A percentile compares a stretch with the other conserved stretches of the same genome.
Conservation (phyloP, 177 flowering plant genomes). For the Vitis hybrid region DNA sequence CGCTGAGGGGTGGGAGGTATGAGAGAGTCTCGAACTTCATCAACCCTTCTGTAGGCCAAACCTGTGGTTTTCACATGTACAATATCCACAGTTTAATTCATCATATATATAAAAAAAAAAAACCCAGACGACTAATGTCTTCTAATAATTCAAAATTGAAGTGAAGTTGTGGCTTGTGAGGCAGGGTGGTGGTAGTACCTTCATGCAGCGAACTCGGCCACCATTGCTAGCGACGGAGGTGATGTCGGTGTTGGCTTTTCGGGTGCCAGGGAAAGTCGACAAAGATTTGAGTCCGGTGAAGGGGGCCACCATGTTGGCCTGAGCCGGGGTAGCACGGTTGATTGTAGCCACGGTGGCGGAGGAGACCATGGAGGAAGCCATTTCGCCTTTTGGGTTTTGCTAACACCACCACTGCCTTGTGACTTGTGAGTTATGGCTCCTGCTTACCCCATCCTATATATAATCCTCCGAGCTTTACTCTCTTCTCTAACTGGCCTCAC, state of each 20-base stretch:
- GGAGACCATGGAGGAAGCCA: slow-evolving; percentile 38
- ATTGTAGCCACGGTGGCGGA: slow-evolving; percentile 18
- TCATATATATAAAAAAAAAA: no score
- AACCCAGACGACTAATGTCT: no score
- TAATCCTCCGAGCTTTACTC: background rate
- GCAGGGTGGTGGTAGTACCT: background rate
- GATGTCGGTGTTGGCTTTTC: slow-evolving; percentile 17
- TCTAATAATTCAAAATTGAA: no score
- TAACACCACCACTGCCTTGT: background rate
- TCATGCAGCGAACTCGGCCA: slow-evolving; percentile 23
- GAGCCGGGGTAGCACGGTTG: slow-evolving; percentile 10
- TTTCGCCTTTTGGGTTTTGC: background rate
- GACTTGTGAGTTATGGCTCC: background rate
- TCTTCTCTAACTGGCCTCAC: background rate
- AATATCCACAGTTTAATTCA: no score
- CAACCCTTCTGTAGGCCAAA: slow-evolving; percentile 8
- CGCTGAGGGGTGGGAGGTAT: slow-evolving; percentile 48
- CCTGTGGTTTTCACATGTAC: background rate
- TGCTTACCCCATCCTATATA: background rate
- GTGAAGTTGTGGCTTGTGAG: background rate
- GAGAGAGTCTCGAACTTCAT: slow-evolving; percentile 58
- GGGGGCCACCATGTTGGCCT: slow-evolving; percentile 15
- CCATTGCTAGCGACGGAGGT: slow-evolving; percentile 23
- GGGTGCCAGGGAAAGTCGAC: slow-evolving; percentile 19
- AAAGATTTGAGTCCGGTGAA: slow-evolving; percentile 22